A percentile compares a stretch with the other conserved stretches of the same genome.
Evolutionary conservation across 805 yeast genomes (phyloP).

Genomic region (Metschnikowia rubicola): DNA sequence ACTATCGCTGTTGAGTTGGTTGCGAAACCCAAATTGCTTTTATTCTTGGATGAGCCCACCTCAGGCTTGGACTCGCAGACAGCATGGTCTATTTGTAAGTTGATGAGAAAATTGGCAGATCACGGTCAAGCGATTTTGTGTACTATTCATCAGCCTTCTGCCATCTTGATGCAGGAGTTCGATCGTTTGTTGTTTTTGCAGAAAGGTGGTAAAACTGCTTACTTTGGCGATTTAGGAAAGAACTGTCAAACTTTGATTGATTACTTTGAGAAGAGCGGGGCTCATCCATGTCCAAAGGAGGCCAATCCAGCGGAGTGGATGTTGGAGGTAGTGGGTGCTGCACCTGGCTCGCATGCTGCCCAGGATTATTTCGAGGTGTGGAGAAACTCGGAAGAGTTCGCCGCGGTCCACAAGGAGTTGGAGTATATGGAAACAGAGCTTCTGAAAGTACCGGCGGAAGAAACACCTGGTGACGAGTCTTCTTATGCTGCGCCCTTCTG

Average conservation of each 20-base stretch:
- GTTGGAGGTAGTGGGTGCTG: conserved; percentile 82
- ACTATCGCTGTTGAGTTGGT: conserved; percentile 72
- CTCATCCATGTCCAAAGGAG: conserved; percentile 50
- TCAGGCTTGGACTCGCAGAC: conserved; percentile 70
- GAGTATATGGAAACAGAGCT: conserved; percentile 61
- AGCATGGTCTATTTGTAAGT: conserved; percentile 67
- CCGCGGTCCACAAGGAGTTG: conserved; percentile 57
- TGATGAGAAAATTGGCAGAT: conserved; percentile 62
- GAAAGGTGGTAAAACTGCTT: conserved; percentile 76
- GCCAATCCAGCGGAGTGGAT: conserved; percentile 54
- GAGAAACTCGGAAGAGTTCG: conserved; percentile 63
- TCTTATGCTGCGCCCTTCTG: conserved; percentile 17
- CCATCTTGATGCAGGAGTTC: conserved; percentile 62
- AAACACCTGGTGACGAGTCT: conserved; percentile 21
- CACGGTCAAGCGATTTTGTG: conserved; percentile 75
- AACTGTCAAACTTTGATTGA: conserved; percentile 54
- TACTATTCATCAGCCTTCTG: conserved; percentile 78
- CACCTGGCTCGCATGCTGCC: conserved; percentile 71
- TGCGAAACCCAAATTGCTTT: conserved; percentile 60
- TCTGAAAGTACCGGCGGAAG: conserved; percentile 17
- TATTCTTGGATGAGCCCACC: conserved; percentile 70
- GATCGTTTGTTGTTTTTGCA: conserved; percentile 65
- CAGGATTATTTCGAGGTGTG: conserved; percentile 77
- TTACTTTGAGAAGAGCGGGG: conserved; percentile 72
- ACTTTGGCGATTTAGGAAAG: conserved; percentile 77